Evolutionary conservation across 192 early-diverging fungal genomes (phyloP), one percentile per base, ranked within the genome.

Genomic region (Thamnidium elegans): DNA sequence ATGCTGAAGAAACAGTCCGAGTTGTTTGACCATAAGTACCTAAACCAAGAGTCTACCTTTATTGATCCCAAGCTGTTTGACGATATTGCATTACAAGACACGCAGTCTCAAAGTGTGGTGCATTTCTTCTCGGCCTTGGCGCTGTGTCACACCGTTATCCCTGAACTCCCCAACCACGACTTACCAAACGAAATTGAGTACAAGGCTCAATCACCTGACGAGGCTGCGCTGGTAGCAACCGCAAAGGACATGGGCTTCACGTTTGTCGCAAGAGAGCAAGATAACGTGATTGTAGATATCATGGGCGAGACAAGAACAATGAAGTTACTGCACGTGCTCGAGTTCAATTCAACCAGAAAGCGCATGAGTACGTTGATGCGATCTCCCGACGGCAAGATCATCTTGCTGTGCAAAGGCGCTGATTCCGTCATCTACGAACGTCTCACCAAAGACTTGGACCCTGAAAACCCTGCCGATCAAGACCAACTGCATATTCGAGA

Each of bases 301-400:
- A 78, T 89, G 69, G 92, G 92, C 6, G 86, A 89, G 70, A 81
- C 70, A 50, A 81, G 86, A n/a, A 42, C 77, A 7, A 91, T 82
- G 78, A 77, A 76, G 53, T 64, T 90, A 31, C 70, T 92, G 44
- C 78, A 88, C 31, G 85, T 89, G 34, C 79, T 93, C 15, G 90
- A 96, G 71, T 98, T 98, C 66, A 97, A 92, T 74, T 93, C 90
- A 31, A 89, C 89, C 9, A 84, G 96, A 58, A 98, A 98, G 72
- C 81, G 96, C 44, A 98, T 98, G 96, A 91, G 89, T 26, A 90
- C 96, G 13, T 87, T 98, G 66, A 79, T 96, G 66, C 77, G 88
- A 23, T 79, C 81, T 17, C 68, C 64, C 65, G 79, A 78, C 26
- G 72, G 72, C 7, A 75, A 71, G 23, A 78, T 96, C 34, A 80